These are phyloP conservation scores for Hypoxylon sp. DNA, from an alignment of 2,329 filamentous ascomycete genomes.

Conservation along the genomic window DNA sequence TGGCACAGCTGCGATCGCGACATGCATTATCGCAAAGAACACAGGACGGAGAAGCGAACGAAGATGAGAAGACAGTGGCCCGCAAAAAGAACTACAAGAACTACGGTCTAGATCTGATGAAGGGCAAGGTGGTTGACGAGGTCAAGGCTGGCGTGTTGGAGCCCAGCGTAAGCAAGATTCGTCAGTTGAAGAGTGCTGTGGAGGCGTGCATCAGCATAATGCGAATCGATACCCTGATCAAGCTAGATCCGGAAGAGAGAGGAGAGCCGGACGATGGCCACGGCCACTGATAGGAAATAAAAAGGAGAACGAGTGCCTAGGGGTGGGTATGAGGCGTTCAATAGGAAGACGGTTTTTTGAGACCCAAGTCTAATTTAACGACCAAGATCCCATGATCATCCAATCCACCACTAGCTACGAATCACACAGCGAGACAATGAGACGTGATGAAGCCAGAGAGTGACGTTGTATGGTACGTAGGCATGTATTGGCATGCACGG, in stretches of 20 bases:
- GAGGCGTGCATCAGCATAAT: conserved; percentile 99
- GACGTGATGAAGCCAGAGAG: conserved; percentile 5
- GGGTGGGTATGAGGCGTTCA: conserved; percentile 40
- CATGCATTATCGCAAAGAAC: conserved; percentile 95
- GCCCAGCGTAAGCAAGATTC: conserved; percentile 97
- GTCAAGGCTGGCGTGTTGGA: conserved; percentile 96
- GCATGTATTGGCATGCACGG: background rate
- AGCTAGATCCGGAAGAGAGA: conserved; percentile 90
- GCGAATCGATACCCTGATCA: conserved; percentile 98
- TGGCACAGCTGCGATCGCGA: conserved; percentile 92
- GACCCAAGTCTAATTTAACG: conserved; percentile 36
- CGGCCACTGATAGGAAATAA: conserved; percentile 71
- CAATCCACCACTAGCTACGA: conserved; percentile 11
- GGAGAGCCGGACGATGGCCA: conserved; percentile 83
- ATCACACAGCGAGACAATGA: conserved; percentile 17
- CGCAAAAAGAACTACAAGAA: conserved; percentile 99
- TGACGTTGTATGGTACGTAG: conserved; percentile 18
- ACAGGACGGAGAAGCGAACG: conserved; percentile 82
- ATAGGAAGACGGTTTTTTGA: conserved; percentile 28
- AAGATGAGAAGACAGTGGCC: conserved; percentile 89
- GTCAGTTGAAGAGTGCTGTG: conserved; percentile 97
- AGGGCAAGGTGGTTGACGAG: conserved; percentile 91
- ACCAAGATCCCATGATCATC: conserved; percentile 24
- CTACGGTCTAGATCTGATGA: conserved; percentile 91
- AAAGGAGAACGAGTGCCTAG: conserved; percentile 21